Evolutionary conservation across 345 rosid species (phyloP).

Genomic region (Hypericum androsaemum): DNA sequence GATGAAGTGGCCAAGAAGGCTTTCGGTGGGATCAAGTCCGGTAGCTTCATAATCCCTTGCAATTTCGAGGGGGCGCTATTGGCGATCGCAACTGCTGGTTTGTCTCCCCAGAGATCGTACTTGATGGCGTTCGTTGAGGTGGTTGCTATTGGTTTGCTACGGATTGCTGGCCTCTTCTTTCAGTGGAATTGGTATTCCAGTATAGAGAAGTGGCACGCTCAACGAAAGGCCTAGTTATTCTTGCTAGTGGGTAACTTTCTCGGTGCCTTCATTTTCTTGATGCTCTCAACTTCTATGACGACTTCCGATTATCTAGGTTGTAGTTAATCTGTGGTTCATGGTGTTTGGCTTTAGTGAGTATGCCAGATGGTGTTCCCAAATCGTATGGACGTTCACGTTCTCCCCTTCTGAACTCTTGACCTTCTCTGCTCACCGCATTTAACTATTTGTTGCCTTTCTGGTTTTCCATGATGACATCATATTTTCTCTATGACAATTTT

Average conservation of each 20-base stretch:
- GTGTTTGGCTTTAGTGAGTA: no score
- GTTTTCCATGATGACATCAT: no score
- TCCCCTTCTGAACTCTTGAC: no score
- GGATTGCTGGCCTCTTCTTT: constrained; percentile 42
- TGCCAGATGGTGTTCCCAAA: no score
- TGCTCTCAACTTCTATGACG: background rate
- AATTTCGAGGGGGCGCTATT: constrained; percentile 59
- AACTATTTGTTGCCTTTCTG: no score
- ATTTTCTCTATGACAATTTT: no score
- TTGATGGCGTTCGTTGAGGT: constrained; percentile 75
- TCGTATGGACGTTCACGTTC: no score
- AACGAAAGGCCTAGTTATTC: constrained; percentile 18
- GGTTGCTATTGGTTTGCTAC: constrained; percentile 33
- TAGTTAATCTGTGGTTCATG: no score
- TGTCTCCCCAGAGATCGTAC: constrained; percentile 69
- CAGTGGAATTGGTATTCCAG: constrained; percentile 73
- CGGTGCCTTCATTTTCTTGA: constrained; percentile 3
- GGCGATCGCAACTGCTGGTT: constrained; percentile 57
- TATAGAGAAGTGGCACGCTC: constrained; percentile 41
- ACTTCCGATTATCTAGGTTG: background rate
- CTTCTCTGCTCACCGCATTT: no score
- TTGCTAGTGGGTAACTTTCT: background rate
- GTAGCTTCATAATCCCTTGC: constrained; percentile 58
- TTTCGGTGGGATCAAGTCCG: constrained; percentile 57
- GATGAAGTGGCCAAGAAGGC: constrained; percentile 70